Base-by-base conservation (phyloP, 2,329 filamentous ascomycete species). In the Fusarium goolgardi region DNA sequence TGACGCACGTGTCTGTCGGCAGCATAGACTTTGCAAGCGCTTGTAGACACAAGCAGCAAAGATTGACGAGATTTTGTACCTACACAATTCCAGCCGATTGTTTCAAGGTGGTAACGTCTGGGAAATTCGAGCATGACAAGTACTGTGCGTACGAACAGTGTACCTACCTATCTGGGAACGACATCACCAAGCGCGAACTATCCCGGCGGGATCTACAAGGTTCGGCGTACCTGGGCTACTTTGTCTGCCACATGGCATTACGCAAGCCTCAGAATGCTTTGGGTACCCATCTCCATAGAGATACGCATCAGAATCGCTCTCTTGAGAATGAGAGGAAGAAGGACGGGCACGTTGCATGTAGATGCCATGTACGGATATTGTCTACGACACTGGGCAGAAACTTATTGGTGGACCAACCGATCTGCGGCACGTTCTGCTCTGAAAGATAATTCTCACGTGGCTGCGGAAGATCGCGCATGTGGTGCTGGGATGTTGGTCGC, bases 391-490 rank as follows among this genome's bases (percentile, higher is more conserved):
- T 53, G 31, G 31, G 29, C 40, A 46, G 29, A 47, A 32, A 39
- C 25, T 41, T n/a, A 59, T 51, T 44, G 46, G 41, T 56, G 66
- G 51, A 55, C 68, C 69, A 71, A 63, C 66, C 46, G 63, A 50
- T 58, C 63, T 51, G 59, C 47, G 58, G 54, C 55, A 52, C 54
- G 43, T 49, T 67, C 56, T 58, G 46, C 53, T 63, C 50, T 59
- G 47, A 46, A 55, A 69, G 68, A 67, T 63, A 63, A 40, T 59
- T 62, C 71, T 77, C 75, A 77, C 75, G 75, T 76, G 75, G 75
- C 71, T 74, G 67, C 73, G 74, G 75, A 77, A 76, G 75, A 76
- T 76, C 75, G 74, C 75, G 73, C 75, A 75, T 76, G 72, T 66
- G 70, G 65, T 72, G 52, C 65, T 64, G 63, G 69, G 70, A 58